Evolutionary conservation across 1,284 basidiomycete species (phyloP), one percentile per base, ranked within the genome.

Genomic region (Athelia sp.): DNA sequence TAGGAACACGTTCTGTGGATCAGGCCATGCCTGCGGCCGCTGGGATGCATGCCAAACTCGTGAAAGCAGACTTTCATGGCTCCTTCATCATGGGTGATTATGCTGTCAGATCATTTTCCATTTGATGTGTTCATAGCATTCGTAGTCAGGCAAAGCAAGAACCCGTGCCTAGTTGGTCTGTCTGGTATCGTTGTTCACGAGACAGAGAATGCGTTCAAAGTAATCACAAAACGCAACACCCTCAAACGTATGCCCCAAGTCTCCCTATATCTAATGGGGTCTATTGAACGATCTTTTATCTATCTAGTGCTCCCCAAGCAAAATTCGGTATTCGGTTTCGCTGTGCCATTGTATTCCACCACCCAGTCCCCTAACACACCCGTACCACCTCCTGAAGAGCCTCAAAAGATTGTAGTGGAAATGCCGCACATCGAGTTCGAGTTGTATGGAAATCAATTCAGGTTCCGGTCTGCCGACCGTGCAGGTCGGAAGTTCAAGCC

Each of bases 61-160:
- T 92, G 34, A 94, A 93, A 60, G 90, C 92, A 0, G 92, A 94
- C 63, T 84, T 90, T 51, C 84, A 90, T 57, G 91, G 92, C 1
- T 84, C 85, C 11, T 72, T 89, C 24, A 69, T 94, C 52, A 81
- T 76, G 35, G 88, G 91, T 87, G 54, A 10, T 75, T 65, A n/a
- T 40, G 8, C 19, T 23, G 45, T 29, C 13, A 8, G 36, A 6
- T 40, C n/a, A 40, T 40, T n/a, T 21, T 40, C 36, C 15, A 6
- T 40, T 29, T 13, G 26, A 13, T 10, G 49, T 43, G 48, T 35
- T 44, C 6, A 43, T 23, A 32, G 42, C 24, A 36, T 22, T 42
- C 9, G 38, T 54, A 90, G 90, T 92, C 24, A 75, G 78, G 43
- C 76, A 80, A 56, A 87, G 84, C 55, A 88, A 84, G 61, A 91